Base-by-base conservation (phyloP, 2,329 filamentous ascomycete species). In the Chrysoporthe deuterocubensis region DNA sequence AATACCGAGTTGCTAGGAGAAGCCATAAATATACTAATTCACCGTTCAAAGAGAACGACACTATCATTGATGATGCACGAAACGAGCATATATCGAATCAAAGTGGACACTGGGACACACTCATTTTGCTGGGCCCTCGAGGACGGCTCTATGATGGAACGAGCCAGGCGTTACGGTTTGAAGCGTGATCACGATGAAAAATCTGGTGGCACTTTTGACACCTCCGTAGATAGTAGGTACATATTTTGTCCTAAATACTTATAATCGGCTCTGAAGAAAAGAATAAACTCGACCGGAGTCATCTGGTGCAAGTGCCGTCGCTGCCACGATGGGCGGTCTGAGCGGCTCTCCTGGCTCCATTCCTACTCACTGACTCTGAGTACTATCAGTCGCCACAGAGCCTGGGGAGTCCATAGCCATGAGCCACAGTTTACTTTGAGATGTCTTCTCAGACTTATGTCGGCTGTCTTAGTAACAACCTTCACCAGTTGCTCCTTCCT, bases 1-100 rank as follows among this genome's bases (percentile, higher is more conserved):
- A 75, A 43, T 11, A n/a, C 26, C 14, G 9, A 7, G 4, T 44
- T 13, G 7, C 26, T 34, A 9, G 32, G 40, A 21, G n/a, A 18
- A 44, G 14, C 2, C 57, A 57, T 26, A 57, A 3, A 40, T 34
- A 2, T 34, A 40, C 54, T 57, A 56, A 57, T 57, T 57, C 54
- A 37, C 34, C 34, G 14, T 57, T 40, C 16, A 21, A 13, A 18
- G 11, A 37, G 54, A n/a, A 37, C 54, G 26, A 54, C 32, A n/a
- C 54, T 11, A 40, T 40, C 54, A 57, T 40, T 57, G 3, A n/a
- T 40, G 16, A 11, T 40, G 34, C 54, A 57, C 9, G 34, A 57
- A 57, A 18, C 16, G 54, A 13, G 54, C 54, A 56, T 56, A 57
- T 57, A 21, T 16, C 7, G 34, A 14, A 26, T 14, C 6, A 11